Evolutionary conservation across 2,329 filamentous ascomycete species (phyloP).

Genomic region (Cercospora beticola): DNA sequence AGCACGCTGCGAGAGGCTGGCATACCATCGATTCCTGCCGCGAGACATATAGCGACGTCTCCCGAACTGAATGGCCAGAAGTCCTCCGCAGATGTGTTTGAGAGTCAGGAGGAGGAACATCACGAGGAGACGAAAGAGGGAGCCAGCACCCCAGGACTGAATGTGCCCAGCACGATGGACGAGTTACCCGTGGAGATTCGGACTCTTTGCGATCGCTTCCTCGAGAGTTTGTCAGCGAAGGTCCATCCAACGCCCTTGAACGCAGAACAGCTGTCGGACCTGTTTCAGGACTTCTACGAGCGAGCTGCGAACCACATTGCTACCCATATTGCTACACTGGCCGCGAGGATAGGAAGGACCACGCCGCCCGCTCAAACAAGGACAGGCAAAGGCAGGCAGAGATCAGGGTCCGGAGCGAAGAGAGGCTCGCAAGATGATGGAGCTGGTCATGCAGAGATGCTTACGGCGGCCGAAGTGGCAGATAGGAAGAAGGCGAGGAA

Average conservation of each 20-base stretch:
- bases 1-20: conserved; percentile 48
- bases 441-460: conserved; percentile 62
- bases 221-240: conserved; percentile 84
- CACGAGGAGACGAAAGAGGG: conserved; percentile 34
- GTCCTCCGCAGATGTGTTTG: conserved; percentile 46
- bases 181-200: conserved; percentile 92
- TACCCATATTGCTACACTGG: conserved; percentile 80
- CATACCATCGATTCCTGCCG: conserved; percentile 46
- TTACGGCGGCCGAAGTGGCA: conserved; percentile 81
- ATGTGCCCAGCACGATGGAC: conserved; percentile 68
- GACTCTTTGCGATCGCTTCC: conserved; percentile 86
- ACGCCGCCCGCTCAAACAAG: conserved; percentile 58
- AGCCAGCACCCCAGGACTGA: conserved; percentile 33
- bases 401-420: conserved; percentile 41
- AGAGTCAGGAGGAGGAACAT: conserved; percentile 39
- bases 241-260: conserved; percentile 80
- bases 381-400: conserved; percentile 55
- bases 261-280: conserved; percentile 75
- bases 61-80: conserved; percentile 36
- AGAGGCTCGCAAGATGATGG: conserved; percentile 34
- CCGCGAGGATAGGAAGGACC: conserved; percentile 70
- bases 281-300: conserved; percentile 93
- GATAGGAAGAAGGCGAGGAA: conserved; percentile 76
- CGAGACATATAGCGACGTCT: conserved; percentile 40
- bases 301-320: conserved; percentile 77